phyloP scores from a whole-genome alignment of 192 early-diverging fungal genomes.

The Umbelopsis sp. region DNA sequence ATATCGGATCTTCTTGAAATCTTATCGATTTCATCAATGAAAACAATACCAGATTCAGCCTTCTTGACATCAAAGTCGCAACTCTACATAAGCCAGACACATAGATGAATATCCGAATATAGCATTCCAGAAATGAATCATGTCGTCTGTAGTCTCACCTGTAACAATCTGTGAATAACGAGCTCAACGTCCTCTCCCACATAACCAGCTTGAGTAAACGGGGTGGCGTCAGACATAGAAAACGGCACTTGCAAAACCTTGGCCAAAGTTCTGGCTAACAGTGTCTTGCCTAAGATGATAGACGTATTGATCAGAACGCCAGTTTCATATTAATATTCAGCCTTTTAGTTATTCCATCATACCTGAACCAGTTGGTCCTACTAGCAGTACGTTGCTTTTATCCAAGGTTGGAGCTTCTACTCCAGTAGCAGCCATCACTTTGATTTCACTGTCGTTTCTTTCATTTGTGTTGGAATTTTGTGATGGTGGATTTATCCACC shows the following conservation, averaged over 20 bases:
- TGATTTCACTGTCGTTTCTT: not conserved
- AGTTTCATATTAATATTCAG: not conserved
- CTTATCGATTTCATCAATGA: slow-evolving; percentile 95
- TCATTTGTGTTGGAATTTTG: not conserved
- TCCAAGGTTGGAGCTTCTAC: slow-evolving; percentile 63
- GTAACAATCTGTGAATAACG: slow-evolving; percentile 80
- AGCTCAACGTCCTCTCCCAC: slow-evolving; percentile 92
- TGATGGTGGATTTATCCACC: slow-evolving; percentile 37
- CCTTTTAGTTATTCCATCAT: not conserved
- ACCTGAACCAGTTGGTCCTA: slow-evolving; percentile 88
- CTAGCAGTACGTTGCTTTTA: slow-evolving; percentile 87
- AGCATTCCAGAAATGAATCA: not conserved
- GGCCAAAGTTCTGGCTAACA: slow-evolving; percentile 80
- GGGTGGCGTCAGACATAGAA: slow-evolving; percentile 88
- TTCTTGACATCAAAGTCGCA: slow-evolving; percentile 85
- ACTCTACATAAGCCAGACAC: slow-evolving; percentile 45
- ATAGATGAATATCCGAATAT: not conserved
- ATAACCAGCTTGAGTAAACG: slow-evolving; percentile 91
- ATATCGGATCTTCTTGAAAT: slow-evolving; percentile 79
- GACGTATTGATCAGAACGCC: not conserved
- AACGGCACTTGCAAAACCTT: slow-evolving; percentile 85
- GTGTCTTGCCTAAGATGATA: slow-evolving; percentile 62
- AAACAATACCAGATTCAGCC: slow-evolving; percentile 86
- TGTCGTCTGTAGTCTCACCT: slow-evolving; percentile 42
- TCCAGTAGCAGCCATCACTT: not conserved